These are phyloP conservation scores for Asterochloris erici DNA, from an alignment of 139 green algal species.

Conservation along the genomic window DNA sequence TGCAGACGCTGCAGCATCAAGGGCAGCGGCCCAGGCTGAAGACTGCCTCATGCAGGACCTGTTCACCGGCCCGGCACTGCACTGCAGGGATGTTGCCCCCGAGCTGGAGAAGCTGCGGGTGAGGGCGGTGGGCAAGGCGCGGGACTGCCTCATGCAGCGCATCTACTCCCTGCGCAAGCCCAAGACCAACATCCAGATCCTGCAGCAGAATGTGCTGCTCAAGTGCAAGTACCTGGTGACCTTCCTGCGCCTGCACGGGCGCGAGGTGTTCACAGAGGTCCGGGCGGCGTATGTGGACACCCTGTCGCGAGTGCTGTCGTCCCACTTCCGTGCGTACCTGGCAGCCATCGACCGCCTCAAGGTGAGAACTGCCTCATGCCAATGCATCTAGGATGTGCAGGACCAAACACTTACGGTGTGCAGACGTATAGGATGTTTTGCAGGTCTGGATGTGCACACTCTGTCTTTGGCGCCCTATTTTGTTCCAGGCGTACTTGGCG, in stretches of 20 bases:
- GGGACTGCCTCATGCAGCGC: conserved; percentile 40
- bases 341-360: conserved; percentile 68
- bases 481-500: no score
- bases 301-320: conserved; percentile 72
- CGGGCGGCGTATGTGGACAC: conserved; percentile 73
- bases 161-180: conserved; percentile 85
- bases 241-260: conserved; percentile 67
- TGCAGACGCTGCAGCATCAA: background rate
- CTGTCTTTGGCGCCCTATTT: no score
- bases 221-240: conserved; percentile 77
- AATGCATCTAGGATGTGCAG: no score
- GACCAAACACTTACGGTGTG: no score
- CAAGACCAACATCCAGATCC: conserved; percentile 92
- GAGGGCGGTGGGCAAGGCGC: conserved; percentile 67
- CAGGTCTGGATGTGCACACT: no score
- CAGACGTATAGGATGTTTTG: no score
- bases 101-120: conserved; percentile 87
- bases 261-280: conserved; percentile 79
- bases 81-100: conserved; percentile 67
- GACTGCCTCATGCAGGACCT: no score
- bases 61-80: no score
- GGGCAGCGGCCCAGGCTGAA: background rate
- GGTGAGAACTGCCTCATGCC: conserved; percentile 1
- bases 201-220: conserved; percentile 92
- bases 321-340: conserved; percentile 89